These are phyloP conservation scores for Urochloa ruziziensis DNA, from an alignment of 176 grass and related monocot genomes.

Conservation along the genomic window DNA sequence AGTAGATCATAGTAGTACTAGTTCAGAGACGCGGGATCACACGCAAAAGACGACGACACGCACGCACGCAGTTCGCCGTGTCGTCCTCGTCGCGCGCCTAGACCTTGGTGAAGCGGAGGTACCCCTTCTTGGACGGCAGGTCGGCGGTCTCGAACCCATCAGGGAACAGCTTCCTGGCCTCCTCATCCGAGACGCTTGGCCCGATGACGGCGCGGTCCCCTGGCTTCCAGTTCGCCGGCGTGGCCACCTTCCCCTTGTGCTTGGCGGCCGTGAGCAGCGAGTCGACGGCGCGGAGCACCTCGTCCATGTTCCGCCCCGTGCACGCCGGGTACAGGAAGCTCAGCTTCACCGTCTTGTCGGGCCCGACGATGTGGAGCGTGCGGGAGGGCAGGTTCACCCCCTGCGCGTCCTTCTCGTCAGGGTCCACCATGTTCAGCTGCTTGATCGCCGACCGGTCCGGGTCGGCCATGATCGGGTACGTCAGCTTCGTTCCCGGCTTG, in stretches of 20 bases:
- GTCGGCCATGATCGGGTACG: constrained; percentile 75
- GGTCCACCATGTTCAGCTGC: constrained; percentile 91
- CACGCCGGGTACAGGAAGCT: constrained; percentile 81
- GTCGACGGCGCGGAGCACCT: constrained; percentile 72
- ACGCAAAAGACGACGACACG: neutral
- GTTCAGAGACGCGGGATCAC: neutral
- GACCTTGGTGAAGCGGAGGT: constrained; percentile 86
- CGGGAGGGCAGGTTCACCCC: constrained; percentile 60
- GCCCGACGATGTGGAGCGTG: constrained; percentile 67
- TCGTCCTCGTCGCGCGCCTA: too few species aligned
- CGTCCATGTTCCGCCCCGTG: constrained; percentile 85
- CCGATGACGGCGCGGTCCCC: constrained; percentile 63
- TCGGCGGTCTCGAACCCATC: constrained; percentile 56
- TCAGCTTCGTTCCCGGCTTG: constrained; percentile 50
- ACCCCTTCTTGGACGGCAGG: constrained; percentile 64
- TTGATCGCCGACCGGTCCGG: constrained; percentile 47
- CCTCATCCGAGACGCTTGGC: constrained; percentile 70
- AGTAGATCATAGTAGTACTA: too few species aligned
- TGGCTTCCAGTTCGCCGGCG: constrained; percentile 80
- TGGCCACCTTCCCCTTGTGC: constrained; percentile 56
- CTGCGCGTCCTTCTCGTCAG: constrained; percentile 61
- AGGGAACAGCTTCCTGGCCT: constrained; percentile 60
- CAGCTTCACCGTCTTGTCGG: constrained; percentile 73
- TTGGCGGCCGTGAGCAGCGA: constrained; percentile 62
- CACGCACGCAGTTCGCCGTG: too few species aligned